Conservation (phyloP, 2,329 filamentous ascomycete species). For the Botrytis pseudocinerea region DNA sequence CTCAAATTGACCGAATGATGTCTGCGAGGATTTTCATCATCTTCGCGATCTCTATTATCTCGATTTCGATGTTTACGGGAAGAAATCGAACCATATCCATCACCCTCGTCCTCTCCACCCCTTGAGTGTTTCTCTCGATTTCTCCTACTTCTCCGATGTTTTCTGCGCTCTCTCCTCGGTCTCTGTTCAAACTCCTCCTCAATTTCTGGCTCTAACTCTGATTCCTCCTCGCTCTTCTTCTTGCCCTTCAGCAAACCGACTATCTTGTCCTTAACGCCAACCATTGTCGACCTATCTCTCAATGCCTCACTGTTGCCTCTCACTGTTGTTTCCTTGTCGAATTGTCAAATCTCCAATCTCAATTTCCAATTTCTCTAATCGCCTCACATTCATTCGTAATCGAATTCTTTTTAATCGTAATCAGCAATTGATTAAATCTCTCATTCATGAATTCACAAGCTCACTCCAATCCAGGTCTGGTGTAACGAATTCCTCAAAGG, state of each 20-base stretch:
- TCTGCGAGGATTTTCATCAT: slow-evolving; percentile 14
- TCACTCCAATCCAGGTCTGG: neutral
- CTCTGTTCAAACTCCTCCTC: slow-evolving; percentile 10
- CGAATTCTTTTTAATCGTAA: neutral
- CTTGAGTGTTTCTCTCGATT: slow-evolving; percentile 6
- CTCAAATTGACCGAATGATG: slow-evolving; percentile 15
- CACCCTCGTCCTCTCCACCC: neutral
- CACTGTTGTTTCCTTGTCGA: neutral
- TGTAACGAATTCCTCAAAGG: neutral
- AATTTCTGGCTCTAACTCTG: neutral
- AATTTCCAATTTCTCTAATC: neutral
- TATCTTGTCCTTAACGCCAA: slow-evolving; percentile 15
- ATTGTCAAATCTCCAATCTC: neutral
- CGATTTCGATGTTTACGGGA: neutral
- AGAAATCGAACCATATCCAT: neutral
- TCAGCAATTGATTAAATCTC: neutral
- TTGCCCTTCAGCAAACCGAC: slow-evolving; percentile 7
- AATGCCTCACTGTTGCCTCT: neutral
- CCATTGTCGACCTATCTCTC: neutral
- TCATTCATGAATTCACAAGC: neutral
- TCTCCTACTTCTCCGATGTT: slow-evolving; percentile 14
- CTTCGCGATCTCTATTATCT: slow-evolving; percentile 4
- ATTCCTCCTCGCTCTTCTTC: slow-evolving; percentile 9
- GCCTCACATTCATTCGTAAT: neutral
- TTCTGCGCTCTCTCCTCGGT: slow-evolving; percentile 17